Conservation (phyloP, 2,329 filamentous ascomycete species). For the Periconia sp. region DNA sequence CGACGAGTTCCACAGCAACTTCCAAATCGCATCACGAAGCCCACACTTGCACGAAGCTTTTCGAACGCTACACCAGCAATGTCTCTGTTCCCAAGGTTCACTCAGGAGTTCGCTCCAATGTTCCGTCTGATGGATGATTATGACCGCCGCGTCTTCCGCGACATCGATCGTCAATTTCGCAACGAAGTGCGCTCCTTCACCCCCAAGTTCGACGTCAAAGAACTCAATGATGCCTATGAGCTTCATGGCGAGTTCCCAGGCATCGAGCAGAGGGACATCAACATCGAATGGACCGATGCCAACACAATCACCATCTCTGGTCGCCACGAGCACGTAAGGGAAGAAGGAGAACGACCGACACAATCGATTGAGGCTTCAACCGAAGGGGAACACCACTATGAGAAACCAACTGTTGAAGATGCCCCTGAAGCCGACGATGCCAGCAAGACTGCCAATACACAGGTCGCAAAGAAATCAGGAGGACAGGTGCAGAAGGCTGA, state of each 20-base stretch:
- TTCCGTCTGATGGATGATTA: conserved; percentile 58
- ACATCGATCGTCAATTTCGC: conserved; percentile 28
- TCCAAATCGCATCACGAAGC: conserved; percentile 37
- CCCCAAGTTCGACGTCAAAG: conserved; percentile 79
- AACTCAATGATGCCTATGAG: conserved; percentile 72
- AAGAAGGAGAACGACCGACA: conserved; percentile 58
- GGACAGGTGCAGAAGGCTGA: conserved; percentile 46
- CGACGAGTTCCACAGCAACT: conserved; percentile 38
- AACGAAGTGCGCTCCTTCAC: conserved; percentile 66
- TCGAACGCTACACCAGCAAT: conserved; percentile 38
- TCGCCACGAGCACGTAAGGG: conserved; percentile 68
- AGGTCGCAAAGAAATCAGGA: conserved; percentile 42
- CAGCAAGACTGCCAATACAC: conserved; percentile 25
- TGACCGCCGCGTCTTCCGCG: conserved; percentile 43
- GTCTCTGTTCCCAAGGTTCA: conserved; percentile 52
- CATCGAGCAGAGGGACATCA: conserved; percentile 73
- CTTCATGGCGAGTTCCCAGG: conserved; percentile 82
- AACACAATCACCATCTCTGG: conserved; percentile 76
- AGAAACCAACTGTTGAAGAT: conserved; percentile 70
- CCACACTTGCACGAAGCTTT: conserved; percentile 24
- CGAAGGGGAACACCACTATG: conserved; percentile 38
- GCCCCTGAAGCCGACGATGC: conserved; percentile 69
- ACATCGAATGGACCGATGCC: conserved; percentile 79
- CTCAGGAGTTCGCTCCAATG: conserved; percentile 50
- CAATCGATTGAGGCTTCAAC: conserved; percentile 47